A percentile compares a stretch with the other conserved stretches of the same genome.
Evolutionary conservation across 2,329 filamentous ascomycete species (phyloP).

Genomic region (Whalleya microplaca): DNA sequence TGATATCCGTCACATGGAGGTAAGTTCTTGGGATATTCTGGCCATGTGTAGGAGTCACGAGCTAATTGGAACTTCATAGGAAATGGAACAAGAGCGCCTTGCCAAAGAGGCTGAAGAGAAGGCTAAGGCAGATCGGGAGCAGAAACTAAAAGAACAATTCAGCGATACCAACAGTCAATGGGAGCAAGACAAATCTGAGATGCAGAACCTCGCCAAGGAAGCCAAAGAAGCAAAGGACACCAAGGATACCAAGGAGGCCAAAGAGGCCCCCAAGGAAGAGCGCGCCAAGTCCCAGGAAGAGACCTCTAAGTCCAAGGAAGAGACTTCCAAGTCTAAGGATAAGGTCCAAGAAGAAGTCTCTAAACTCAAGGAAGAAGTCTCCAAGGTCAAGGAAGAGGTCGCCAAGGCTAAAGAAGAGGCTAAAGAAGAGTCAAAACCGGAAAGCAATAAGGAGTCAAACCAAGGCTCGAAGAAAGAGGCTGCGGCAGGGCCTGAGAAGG

Average conservation of each 20-base stretch:
- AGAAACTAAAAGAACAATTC: constrained; percentile 82
- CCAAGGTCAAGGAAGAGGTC: constrained; percentile 1
- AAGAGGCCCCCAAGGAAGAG: not conserved
- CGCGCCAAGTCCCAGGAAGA: not conserved
- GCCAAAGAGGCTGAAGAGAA: constrained; percentile 80
- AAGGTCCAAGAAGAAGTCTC: constrained; percentile 17
- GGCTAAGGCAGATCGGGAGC: constrained; percentile 70
- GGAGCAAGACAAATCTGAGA: constrained; percentile 85
- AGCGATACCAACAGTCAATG: constrained; percentile 77
- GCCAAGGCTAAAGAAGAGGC: not conserved
- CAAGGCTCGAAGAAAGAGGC: constrained; percentile 18
- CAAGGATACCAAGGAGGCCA: constrained; percentile 50
- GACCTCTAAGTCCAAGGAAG: constrained; percentile 7
- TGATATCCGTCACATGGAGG: constrained; percentile 95
- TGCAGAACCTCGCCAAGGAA: constrained; percentile 69
- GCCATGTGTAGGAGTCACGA: not conserved
- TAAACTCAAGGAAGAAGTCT: not conserved
- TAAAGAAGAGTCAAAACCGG: constrained; percentile 8
- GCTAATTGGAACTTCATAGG: constrained; percentile 51
- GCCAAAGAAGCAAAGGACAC: constrained; percentile 44
- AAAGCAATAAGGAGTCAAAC: constrained; percentile 18
- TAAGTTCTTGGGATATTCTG: constrained; percentile 38
- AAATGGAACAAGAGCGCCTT: constrained; percentile 89
- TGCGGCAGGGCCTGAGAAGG: constrained; percentile 24
- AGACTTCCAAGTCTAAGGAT: not conserved